Evolutionary conservation across 1,284 basidiomycete species (phyloP), one percentile per base, ranked within the genome.

Genomic region (Nidula niveotomentosa): DNA sequence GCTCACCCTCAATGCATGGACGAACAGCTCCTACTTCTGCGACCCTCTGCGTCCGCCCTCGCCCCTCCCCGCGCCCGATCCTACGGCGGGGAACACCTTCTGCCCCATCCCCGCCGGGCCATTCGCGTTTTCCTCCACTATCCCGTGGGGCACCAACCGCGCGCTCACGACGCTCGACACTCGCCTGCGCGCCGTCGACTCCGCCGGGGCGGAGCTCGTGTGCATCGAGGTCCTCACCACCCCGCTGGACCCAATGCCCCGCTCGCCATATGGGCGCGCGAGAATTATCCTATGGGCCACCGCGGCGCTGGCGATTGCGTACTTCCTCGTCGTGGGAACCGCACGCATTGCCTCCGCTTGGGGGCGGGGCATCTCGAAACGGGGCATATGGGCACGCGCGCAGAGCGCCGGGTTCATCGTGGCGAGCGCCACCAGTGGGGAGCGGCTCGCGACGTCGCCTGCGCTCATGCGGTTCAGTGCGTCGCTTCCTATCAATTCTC

Each of bases 371-470:
- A 75, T 84, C 8, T 80, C 78, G 18, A 77, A 83, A 18, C 76
- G 76, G 6, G 84, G 85, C 3, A 54, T 86, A 41, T 89, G 89
- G 85, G 75, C 83, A 15, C 78, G 81, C 56, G 76, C 87, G n/a
- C 86, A 91, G 67, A 91, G 89, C 70, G 82, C 83, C 5, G 93
- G 93, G 3, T 93, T 93, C 61, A 89, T 96, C 63, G 73, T 96
- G 44, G 91, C 93, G n/a, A 94, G 93, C 70, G 93, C 94, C 1
- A 85, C 97, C 58, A 94, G 93, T 56, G 96, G 96, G 4, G 93
- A 96, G 70, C 82, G 92, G 44, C 78, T 98, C 36, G 86, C 93
- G 1, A 84, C 86, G 34, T 91, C 90, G 34, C 92, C 94, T 8
- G 92, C 93, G 1, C 78, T 99, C 49, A 80, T 97, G 69, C 80